Conservation (phyloP, 148 eudicot species). For the Rheum nobile region DNA sequence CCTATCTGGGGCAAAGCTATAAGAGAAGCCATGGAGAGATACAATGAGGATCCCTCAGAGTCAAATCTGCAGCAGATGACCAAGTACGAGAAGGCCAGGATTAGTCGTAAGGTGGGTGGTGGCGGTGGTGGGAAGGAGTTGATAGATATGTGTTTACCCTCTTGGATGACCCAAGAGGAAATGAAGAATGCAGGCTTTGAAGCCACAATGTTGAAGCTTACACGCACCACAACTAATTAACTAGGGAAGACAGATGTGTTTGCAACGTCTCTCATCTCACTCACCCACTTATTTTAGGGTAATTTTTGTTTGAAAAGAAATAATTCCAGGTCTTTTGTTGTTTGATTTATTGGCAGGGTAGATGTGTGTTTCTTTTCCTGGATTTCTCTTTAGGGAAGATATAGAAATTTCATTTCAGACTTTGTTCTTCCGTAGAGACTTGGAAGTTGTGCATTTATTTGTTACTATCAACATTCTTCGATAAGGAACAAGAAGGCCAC, state of each 20-base stretch:
- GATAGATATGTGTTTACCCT: conserved; percentile 42
- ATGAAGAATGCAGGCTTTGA: conserved; percentile 41
- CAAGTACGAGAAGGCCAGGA: conserved; percentile 28
- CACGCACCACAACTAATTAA: conserved; percentile 15
- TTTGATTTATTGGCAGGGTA: background rate
- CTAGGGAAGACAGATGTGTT: background rate
- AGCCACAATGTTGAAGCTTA: conserved; percentile 39
- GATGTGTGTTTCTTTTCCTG: background rate
- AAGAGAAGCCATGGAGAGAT: conserved; percentile 37
- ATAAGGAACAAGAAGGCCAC: no score
- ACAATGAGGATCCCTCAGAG: conserved; percentile 52
- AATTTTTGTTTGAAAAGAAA: no score
- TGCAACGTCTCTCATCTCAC: no score
- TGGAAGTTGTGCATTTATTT: no score
- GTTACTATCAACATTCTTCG: no score
- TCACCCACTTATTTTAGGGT: no score
- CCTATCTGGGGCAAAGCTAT: conserved; percentile 86
- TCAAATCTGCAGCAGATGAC: conserved; percentile 46
- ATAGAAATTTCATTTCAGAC: no score
- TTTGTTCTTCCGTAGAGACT: no score
- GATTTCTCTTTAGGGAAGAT: background rate
- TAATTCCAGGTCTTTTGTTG: background rate
- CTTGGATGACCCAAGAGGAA: conserved; percentile 67
- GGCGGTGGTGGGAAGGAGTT: conserved; percentile 21
- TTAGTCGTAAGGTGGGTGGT: conserved; percentile 11